Base-by-base conservation (phyloP, 2,329 filamentous ascomycete species). In the Paracoccidioides brasiliensis region DNA sequence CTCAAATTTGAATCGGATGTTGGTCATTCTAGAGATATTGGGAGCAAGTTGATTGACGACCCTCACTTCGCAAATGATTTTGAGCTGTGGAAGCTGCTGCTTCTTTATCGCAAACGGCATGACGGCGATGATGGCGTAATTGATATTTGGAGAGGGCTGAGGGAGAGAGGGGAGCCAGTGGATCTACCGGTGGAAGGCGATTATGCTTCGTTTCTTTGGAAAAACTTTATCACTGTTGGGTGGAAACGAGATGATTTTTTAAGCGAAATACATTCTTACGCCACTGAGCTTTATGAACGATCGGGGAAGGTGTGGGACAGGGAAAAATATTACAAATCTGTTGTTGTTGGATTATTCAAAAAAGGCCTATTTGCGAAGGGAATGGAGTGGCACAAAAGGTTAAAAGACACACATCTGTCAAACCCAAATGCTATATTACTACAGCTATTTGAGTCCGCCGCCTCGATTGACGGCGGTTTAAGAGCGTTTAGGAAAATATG, bases 1-100 rank as follows among this genome's bases (percentile, higher is more conserved):
- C 59, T 75, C 12, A 68, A 73, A 28, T 70, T 67, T 53, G 72
- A 76, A 60, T 74, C 73, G 8, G 67, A 74, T 52, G 59, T 75
- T 28, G 69, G 69, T 41, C 66, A 70, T 57, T 63, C 59, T 45
- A 56, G 63, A 37, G 61, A 64, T n/a, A 59, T 70, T 52, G 69
- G 71, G 40, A 64, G 62, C 28, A 70, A 70, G 44, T 59, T 76
- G 35, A 63, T 74, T 35, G 72, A 76, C 53, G 56, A 63, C 40
- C 61, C 66, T 4, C 58, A 53, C 4, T 57, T 64, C 57, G 62
- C 61, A 30, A 57, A 67, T 44, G 66, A 76, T 59, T 68, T 74
- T 54, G 61, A 65, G n/a, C 64, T 76, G 12, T 76, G 74, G 74
- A 68, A 69, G 43, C 68, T 75, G 45, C 60, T 76, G 32, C 64